A percentile compares a stretch with the other conserved stretches of the same genome.
Evolutionary conservation across 2,329 filamentous ascomycete genomes (phyloP).

Genomic region (Mycosphaerella sp.): DNA sequence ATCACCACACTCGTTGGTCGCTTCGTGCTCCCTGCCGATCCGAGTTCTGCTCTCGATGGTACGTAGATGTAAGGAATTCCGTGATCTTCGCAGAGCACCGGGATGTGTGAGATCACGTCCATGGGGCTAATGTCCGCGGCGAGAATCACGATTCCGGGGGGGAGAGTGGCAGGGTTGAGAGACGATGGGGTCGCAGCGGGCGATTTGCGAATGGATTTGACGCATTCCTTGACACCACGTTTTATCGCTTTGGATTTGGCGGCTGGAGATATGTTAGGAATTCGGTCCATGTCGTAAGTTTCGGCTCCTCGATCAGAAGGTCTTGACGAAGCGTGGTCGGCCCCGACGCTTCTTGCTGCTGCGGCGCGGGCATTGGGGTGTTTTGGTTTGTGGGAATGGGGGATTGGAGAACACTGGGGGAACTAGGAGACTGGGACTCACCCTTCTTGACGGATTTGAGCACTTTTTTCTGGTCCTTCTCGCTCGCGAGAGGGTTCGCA

Average conservation of each 20-base stretch:
- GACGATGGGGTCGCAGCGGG: slow-evolving; percentile 59
- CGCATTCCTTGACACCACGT: slow-evolving; percentile 97
- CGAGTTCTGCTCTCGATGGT: slow-evolving; percentile 83
- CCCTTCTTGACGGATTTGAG: slow-evolving; percentile 59
- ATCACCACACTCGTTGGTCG: slow-evolving; percentile 94
- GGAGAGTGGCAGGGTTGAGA: slow-evolving; percentile 43
- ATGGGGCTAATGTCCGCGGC: slow-evolving; percentile 96
- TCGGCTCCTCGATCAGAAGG: slow-evolving; percentile 6
- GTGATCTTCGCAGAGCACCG: slow-evolving; percentile 96
- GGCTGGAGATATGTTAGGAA: slow-evolving; percentile 49
- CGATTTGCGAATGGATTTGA: slow-evolving; percentile 96
- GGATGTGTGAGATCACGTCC: slow-evolving; percentile 98
- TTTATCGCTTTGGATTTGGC: slow-evolving; percentile 94
- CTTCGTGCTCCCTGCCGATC: slow-evolving; percentile 90
- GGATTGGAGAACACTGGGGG: slow-evolving; percentile 3
- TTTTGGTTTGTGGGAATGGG: not conserved
- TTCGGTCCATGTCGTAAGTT: slow-evolving; percentile 7
- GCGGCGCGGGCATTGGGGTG: not conserved
- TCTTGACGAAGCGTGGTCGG: not conserved
- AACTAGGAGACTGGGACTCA: slow-evolving; percentile 24
- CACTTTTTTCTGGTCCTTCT: slow-evolving; percentile 64
- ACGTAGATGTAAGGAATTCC: slow-evolving; percentile 96
- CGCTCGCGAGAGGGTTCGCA: slow-evolving; percentile 71
- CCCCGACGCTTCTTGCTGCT: not conserved
- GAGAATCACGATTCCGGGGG: slow-evolving; percentile 75